Percentiles rank a stretch among this genome's conserved stretches.
phyloP scores from a whole-genome alignment of 2,329 filamentous ascomycete genomes.

The Fusarium annulatum region DNA sequence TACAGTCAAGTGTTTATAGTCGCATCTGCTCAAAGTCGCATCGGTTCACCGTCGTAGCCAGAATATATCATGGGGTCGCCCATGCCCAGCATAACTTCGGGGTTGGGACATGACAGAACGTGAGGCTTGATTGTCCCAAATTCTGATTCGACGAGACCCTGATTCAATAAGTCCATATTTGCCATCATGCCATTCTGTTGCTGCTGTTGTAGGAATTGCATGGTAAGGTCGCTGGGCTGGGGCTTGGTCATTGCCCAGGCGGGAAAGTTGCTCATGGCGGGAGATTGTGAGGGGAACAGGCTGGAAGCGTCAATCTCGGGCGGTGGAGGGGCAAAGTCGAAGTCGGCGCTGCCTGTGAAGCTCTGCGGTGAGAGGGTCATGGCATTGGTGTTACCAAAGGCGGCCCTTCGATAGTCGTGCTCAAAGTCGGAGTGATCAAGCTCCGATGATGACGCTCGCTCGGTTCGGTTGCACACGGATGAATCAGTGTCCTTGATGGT shows the following conservation, averaged over 20 bases:
- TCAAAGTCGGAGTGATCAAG: slow-evolving; percentile 67
- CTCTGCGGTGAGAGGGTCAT: slow-evolving; percentile 66
- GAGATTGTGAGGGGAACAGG: slow-evolving; percentile 52
- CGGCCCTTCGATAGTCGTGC: slow-evolving; percentile 62
- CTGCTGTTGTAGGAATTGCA: slow-evolving; percentile 58
- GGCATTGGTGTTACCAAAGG: slow-evolving; percentile 57
- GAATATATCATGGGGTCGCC: slow-evolving; percentile 69
- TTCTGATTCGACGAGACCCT: slow-evolving; percentile 62
- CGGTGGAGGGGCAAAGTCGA: slow-evolving; percentile 51
- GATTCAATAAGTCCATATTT: slow-evolving; percentile 60
- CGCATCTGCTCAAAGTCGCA: slow-evolving; percentile 50
- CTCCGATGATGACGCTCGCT: slow-evolving; percentile 66
- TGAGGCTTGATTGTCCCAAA: slow-evolving; percentile 68
- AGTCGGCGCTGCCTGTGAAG: slow-evolving; percentile 55
- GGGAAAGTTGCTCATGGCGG: slow-evolving; percentile 49
- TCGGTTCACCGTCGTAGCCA: slow-evolving; percentile 60
- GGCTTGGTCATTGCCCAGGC: slow-evolving; percentile 48
- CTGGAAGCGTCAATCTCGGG: slow-evolving; percentile 48
- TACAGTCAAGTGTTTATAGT: slow-evolving; percentile 31
- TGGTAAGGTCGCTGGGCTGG: slow-evolving; percentile 45
- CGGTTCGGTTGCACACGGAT: slow-evolving; percentile 47
- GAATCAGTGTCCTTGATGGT: slow-evolving; percentile 41
- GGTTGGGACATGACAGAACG: slow-evolving; percentile 62
- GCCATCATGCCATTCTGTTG: slow-evolving; percentile 56
- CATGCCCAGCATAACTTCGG: slow-evolving; percentile 67